Evolutionary conservation across 805 yeast species (phyloP), one percentile per base, ranked within the genome.

Genomic region (Candida parachauliodes): DNA sequence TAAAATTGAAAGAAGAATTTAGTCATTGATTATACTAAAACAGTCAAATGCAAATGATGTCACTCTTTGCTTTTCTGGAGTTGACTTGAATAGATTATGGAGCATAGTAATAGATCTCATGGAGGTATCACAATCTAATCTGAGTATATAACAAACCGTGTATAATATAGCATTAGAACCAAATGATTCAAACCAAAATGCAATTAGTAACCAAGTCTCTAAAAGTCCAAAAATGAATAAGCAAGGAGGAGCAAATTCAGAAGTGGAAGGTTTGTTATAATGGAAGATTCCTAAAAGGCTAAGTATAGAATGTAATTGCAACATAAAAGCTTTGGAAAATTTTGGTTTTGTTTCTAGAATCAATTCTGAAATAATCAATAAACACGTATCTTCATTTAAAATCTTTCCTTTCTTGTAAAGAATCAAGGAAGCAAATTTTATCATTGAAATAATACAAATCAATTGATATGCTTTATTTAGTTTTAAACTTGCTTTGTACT

Each of bases 1-100:
- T 67, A 39, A 76, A 72, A 22, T 46, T 77, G 54, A 78, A 77
- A 51, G 68, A 65, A 28, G 76, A 71, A 3, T 47, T 72, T 32
- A 39, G 31, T 54, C 59, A 44, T 53, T 48, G 15, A 54, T 42
- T 6, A 54, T 46, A 33, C 51, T 45, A 23, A 50, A 43, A 16
- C 42, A 28, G 26, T 58, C 62, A 39, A 57, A 52, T 28, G 46
- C 45, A 15, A 55, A 40, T 0, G 60, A 55, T 4, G 59, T 50
- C 0, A 55, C 44, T 41, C 61, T 11, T 39, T 33, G 26, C 4
- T n/a, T 29, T 12, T 37, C 24, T 5, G 5, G 14, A 9, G 30
- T 19, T 20, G 6, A 18, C 5, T 26, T 17, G 32, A 27, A 25
- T n/a, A n/a, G n/a, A n/a, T n/a, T n/a, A n/a, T 23, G 9, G 4